Percentiles rank a stretch among this genome's conserved stretches.
phyloP scores from a whole-genome alignment of 2,329 filamentous ascomycete genomes.

The Colletotrichum nymphaeae region DNA sequence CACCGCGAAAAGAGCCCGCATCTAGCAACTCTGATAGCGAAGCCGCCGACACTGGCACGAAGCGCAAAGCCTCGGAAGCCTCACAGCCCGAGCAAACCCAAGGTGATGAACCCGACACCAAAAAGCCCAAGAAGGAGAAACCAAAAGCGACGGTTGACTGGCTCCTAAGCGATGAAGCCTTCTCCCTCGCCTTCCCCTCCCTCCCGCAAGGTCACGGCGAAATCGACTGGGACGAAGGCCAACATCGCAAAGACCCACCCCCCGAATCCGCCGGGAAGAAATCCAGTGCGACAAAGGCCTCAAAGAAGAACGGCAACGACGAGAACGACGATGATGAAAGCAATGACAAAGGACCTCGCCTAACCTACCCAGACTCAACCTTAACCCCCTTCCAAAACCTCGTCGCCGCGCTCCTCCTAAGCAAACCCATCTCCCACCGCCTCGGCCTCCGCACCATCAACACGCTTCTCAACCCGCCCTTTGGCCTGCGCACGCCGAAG shows the following conservation, averaged over 20 bases:
- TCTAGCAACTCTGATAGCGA: background rate
- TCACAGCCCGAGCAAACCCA: background rate
- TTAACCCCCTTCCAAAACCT: slow-evolving; percentile 57
- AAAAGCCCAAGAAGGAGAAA: background rate
- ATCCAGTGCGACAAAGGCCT: fast-evolving
- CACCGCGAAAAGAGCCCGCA: background rate
- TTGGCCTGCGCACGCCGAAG: slow-evolving; percentile 38
- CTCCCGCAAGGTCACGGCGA: slow-evolving; percentile 4
- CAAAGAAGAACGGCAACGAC: background rate
- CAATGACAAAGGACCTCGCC: background rate
- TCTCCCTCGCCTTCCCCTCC: slow-evolving; percentile 7
- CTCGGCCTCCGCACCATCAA: slow-evolving; percentile 55
- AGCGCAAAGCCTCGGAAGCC: slow-evolving; percentile 2
- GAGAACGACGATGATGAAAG: background rate
- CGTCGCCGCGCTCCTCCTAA: slow-evolving; percentile 54
- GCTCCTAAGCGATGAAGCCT: background rate
- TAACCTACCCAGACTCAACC: slow-evolving; percentile 22
- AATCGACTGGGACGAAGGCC: slow-evolving; percentile 9
- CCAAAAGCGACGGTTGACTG: background rate
- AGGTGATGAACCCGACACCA: background rate
- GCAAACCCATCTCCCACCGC: slow-evolving; percentile 54
- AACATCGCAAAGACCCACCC: background rate
- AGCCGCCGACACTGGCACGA: background rate
- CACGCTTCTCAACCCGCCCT: slow-evolving; percentile 56
- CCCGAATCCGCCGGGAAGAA: background rate